Base-by-base conservation (phyloP, 352 stramenopile species). In the Phytophthora meadii region DNA sequence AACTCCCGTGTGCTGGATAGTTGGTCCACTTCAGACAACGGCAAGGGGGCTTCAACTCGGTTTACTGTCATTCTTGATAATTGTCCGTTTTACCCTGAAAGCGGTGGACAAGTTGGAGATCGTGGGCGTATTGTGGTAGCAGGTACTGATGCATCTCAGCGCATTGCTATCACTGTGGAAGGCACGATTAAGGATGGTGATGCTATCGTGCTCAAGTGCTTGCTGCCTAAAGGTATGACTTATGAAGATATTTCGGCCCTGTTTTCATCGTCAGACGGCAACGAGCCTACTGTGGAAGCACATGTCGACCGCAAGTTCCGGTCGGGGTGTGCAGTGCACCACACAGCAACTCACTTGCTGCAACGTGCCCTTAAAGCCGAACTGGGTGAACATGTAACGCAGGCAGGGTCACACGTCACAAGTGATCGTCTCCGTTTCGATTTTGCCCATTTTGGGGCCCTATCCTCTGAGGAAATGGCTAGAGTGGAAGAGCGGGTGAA, bases 331-430 rank as follows among this genome's bases (percentile, higher is more conserved):
- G 62, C 71, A 47, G 72, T 80, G 3, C 86, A 96, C 48, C 88
- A 96, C 79, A 88, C 84, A 28, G 84, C 85, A 22, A 95, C 88
- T 10, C 88, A 96, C 50, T 50, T 95, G 37, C 74, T 96, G 2
- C 86, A 96, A 59, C 47, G 66, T 37, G 84, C 84, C 19, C 71
- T 96, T 2, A 89, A 90, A 44, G 57, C 70, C 10, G 81, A 90
- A 28, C 53, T 95, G 28, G 84, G 85, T 32, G 76, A 87, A 36
- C 81, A 94, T 58, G 80, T 94, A 41, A 84, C 83, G 3, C 88
- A 96, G 63, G 74, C 70, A 40, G 88, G 88, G 1, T 94, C 83
- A 5, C 79, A 81, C 15, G 85, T 94, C n/a, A 69, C 72, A 24
- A 58, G 54, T 9, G 76, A 90, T 40, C 79, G 81, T 0, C 70